Evolutionary conservation across 179 eudicot species (phyloP), one percentile per base, ranked within the genome.

Genomic region (Drosera spatulata): DNA sequence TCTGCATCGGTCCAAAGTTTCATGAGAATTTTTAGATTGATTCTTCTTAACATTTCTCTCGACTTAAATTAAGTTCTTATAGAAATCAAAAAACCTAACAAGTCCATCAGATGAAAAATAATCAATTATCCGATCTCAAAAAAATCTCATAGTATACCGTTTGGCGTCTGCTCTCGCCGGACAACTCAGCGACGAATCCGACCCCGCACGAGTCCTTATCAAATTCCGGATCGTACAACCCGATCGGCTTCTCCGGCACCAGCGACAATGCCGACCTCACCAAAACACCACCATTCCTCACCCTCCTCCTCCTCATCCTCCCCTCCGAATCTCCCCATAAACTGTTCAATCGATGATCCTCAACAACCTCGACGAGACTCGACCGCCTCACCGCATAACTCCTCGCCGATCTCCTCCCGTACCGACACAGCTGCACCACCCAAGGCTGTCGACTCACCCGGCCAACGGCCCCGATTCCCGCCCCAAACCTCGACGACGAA

Each of bases 121-220:
- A 51, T 11, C 2, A 51, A 51, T 11, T 12, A 51, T 10, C 37
- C 22, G 3, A 5, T 6, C 33, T 10, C 7, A 6, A 6, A 6
- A 7, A 13, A 37, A 42, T 49, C 51, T 37, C 10, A 38, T 9
- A 14, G 2, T 65, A 39, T 56, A 93, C 99, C 84, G 99, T 93
- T 83, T 89, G 81, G 12, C 99, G 87, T 69, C 80, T 90, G 57
- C 73, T 58, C 64, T 81, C 70, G 10, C 95, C 94, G 62, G 94
- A 82, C 13, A 93, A 76, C 60, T 93, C 95, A 4, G 99, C 97
- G 5, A 93, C 95, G 41, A 93, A 93, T 1, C 99, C 99, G 4
- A 93, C 99, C 33, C 99, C 99, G 50, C 99, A 93, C 15, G 99
- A 82, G 42, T 93, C 97, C 82, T 90, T 90, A 60, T 93, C 99